phyloP scores from a whole-genome alignment of 169 alveolate species.

The Plasmodium vinckei region DNA sequence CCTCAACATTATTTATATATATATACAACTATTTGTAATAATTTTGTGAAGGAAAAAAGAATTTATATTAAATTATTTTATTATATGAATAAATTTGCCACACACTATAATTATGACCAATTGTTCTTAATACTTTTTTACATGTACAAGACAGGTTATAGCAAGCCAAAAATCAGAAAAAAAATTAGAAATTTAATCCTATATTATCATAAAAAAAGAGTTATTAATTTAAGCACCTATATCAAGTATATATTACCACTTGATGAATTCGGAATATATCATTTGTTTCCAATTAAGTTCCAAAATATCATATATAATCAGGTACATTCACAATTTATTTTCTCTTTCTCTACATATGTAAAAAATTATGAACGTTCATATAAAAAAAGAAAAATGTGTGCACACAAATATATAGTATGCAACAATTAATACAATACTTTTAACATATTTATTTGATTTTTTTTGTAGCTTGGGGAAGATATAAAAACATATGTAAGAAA shows the following conservation, averaged over 20 bases:
- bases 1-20: conserved; percentile 41
- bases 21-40: conserved; percentile 45
- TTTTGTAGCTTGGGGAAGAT: conserved; percentile 58
- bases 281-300: conserved; percentile 56
- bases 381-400: neutral
- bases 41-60: conserved; percentile 23
- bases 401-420: too few relatives aligned
- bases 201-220: conserved; percentile 47
- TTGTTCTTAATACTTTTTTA: conserved; percentile 56
- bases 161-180: conserved; percentile 74
- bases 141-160: conserved; percentile 76
- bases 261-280: conserved; percentile 73
- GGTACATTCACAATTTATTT: conserved; percentile 19
- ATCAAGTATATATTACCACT: conserved; percentile 53
- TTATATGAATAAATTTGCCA: conserved; percentile 60
- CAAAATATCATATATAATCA: conserved; percentile 43
- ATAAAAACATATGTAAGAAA: conserved; percentile 28
- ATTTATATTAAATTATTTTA: conserved; percentile 49
- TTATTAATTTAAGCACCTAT: conserved; percentile 29
- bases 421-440: too few relatives aligned
- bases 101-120: conserved; percentile 26
- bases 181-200: conserved; percentile 66
- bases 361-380: neutral
- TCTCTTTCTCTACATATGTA: neutral
- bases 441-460: neutral